These are phyloP conservation scores for Bruguiera sexangula DNA, from an alignment of 345 rosid genomes.

Conservation along the genomic window DNA sequence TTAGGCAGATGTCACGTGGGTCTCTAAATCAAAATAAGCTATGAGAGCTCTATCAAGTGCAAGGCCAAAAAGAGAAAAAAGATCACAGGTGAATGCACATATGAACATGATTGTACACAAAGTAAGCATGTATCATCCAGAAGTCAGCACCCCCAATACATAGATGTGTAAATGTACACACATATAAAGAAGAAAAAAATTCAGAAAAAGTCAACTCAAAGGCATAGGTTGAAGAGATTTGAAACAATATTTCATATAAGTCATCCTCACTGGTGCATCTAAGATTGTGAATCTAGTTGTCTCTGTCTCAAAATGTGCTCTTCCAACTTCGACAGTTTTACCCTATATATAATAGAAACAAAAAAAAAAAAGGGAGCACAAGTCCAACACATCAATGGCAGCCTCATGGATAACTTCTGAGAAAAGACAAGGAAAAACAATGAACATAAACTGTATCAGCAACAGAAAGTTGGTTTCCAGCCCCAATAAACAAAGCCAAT, in stretches of 20 bases:
- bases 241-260: background rate
- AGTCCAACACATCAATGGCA: background rate
- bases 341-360: conserved; percentile 48
- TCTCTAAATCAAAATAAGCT: too few relatives aligned
- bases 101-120: too few relatives aligned
- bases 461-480: background rate
- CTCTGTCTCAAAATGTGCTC: conserved; percentile 95
- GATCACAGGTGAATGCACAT: too few relatives aligned
- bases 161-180: too few relatives aligned
- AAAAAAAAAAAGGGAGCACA: background rate
- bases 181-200: too few relatives aligned
- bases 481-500: background rate
- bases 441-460: conserved; percentile 3
- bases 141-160: too few relatives aligned
- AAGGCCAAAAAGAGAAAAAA: too few relatives aligned
- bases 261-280: conserved; percentile 86
- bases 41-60: too few relatives aligned
- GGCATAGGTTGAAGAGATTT: background rate
- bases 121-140: too few relatives aligned
- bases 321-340: conserved; percentile 97
- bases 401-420: background rate
- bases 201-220: too few relatives aligned
- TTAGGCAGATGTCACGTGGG: too few relatives aligned
- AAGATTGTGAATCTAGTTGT: conserved; percentile 93
- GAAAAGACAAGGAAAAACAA: background rate